phyloP scores from a whole-genome alignment of 345 rosid genomes.

The Dipteronia dyeriana region DNA sequence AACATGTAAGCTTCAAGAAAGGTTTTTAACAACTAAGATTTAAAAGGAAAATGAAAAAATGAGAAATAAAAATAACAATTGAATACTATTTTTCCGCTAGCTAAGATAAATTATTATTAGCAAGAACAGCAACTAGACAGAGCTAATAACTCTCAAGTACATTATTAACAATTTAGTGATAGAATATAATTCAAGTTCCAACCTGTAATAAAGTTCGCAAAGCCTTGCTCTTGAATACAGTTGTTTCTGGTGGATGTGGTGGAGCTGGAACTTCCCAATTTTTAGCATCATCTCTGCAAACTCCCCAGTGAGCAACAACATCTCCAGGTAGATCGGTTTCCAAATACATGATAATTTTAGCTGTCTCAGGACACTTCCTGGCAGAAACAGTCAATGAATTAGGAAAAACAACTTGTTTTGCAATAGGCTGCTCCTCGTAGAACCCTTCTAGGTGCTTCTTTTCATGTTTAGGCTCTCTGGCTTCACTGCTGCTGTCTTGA shows the following conservation, averaged over 20 bases:
- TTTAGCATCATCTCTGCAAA: constrained; percentile 72
- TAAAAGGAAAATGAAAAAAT: not conserved
- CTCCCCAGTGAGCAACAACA: constrained; percentile 96
- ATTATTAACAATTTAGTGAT: not conserved
- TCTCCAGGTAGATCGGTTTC: constrained; percentile 87
- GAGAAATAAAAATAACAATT: not conserved
- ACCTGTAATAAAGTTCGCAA: constrained; percentile 82
- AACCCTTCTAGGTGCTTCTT: constrained; percentile 53
- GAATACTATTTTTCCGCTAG: constrained; percentile 1
- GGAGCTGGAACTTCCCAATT: constrained; percentile 84
- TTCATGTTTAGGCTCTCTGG: constrained; percentile 42
- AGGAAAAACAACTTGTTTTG: constrained; percentile 46
- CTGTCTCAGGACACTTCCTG: constrained; percentile 63
- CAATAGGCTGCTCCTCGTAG: constrained; percentile 70
- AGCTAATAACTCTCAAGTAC: constrained; percentile 5
- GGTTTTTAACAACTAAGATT: not conserved
- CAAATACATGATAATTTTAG: constrained; percentile 56
- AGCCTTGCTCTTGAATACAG: constrained; percentile 76
- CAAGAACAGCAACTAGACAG: constrained; percentile 5
- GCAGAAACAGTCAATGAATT: constrained; percentile 63
- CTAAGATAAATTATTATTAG: constrained; percentile 5
- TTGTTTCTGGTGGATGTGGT: constrained; percentile 79
- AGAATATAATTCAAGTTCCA: constrained; percentile 11
- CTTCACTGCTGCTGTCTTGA: constrained; percentile 34
- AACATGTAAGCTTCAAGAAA: not conserved